These are phyloP conservation scores for Ogataea hybrid DNA, from an alignment of 1,139 yeast species.

Conservation along the genomic window DNA sequence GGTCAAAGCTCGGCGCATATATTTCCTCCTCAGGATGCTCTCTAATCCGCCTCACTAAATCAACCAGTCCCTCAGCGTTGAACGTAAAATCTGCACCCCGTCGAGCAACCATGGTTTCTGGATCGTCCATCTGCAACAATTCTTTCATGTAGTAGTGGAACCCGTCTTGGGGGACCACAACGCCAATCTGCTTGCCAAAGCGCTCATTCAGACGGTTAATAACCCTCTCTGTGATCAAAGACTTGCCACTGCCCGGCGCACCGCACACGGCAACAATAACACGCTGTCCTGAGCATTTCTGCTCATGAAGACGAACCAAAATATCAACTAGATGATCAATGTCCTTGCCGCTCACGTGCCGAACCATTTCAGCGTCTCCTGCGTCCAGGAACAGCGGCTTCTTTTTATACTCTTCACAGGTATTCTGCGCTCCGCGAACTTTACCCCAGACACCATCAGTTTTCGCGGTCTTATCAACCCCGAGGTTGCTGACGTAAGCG, in stretches of 20 bases:
- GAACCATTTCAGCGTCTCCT: not conserved
- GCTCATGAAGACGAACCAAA: slow-evolving; percentile 2
- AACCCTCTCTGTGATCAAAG: slow-evolving; percentile 4
- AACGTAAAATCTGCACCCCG: slow-evolving; percentile 16
- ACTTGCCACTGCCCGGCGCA: slow-evolving; percentile 13
- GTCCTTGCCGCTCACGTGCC: slow-evolving; percentile 1
- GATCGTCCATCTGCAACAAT: slow-evolving; percentile 6
- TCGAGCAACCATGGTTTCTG: slow-evolving; percentile 7
- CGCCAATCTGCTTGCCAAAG: slow-evolving; percentile 2
- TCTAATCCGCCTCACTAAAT: slow-evolving; percentile 6
- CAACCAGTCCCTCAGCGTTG: slow-evolving; percentile 9
- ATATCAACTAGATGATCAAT: not conserved
- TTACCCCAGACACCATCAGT: slow-evolving; percentile 1
- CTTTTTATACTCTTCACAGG: not conserved
- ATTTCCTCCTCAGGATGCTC: not conserved
- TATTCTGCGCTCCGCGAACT: not conserved
- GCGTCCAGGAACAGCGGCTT: not conserved
- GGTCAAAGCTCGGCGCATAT: slow-evolving; percentile 13
- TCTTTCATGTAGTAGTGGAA: slow-evolving; percentile 13
- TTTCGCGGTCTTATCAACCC: not conserved
- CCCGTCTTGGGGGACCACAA: slow-evolving; percentile 15
- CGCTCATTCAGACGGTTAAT: slow-evolving; percentile 1
- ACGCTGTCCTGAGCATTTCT: not conserved
- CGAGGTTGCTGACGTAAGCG: slow-evolving; percentile 2
- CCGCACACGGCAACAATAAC: slow-evolving; percentile 12